These are phyloP conservation scores for Polyporus tsugae DNA, from an alignment of 1,284 basidiomycete genomes.

Conservation along the genomic window DNA sequence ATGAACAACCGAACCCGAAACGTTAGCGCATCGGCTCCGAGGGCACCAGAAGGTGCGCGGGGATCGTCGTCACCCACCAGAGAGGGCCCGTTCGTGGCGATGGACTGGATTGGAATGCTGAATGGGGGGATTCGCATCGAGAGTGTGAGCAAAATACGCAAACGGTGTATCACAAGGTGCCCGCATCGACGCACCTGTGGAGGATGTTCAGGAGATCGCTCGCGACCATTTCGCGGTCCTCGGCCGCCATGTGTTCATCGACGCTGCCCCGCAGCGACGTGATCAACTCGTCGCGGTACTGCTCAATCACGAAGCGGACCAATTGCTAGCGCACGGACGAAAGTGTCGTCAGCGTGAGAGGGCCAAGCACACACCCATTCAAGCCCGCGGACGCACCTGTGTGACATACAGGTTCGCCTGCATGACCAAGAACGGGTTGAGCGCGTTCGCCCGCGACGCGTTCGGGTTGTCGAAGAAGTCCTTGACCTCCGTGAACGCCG, in stretches of 20 bases:
- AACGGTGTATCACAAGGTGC: conserved; percentile 19
- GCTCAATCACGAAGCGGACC: conserved; percentile 88
- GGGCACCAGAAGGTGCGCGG: conserved; percentile 13
- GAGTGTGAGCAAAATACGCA: conserved; percentile 17
- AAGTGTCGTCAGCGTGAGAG: not conserved
- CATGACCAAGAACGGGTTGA: conserved; percentile 89
- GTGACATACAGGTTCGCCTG: conserved; percentile 91
- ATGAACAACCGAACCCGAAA: not conserved
- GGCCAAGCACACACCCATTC: conserved; percentile 1
- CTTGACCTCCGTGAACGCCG: conserved; percentile 85
- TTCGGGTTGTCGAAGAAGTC: conserved; percentile 91
- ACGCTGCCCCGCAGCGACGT: conserved; percentile 68
- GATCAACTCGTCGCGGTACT: conserved; percentile 86
- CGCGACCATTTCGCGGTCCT: conserved; percentile 78
- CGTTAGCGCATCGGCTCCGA: conserved; percentile 3
- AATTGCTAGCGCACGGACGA: conserved; percentile 70
- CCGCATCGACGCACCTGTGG: conserved; percentile 61
- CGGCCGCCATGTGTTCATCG: conserved; percentile 70
- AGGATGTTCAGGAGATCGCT: conserved; percentile 85
- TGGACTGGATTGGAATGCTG: conserved; percentile 90
- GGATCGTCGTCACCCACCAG: conserved; percentile 54
- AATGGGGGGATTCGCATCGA: conserved; percentile 12
- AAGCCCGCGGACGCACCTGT: conserved; percentile 66
- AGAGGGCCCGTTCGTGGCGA: conserved; percentile 87
- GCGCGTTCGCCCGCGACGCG: conserved; percentile 80